These are phyloP conservation scores for Exophiala viscosa DNA, from an alignment of 2,329 filamentous ascomycete genomes.

Conservation along the genomic window DNA sequence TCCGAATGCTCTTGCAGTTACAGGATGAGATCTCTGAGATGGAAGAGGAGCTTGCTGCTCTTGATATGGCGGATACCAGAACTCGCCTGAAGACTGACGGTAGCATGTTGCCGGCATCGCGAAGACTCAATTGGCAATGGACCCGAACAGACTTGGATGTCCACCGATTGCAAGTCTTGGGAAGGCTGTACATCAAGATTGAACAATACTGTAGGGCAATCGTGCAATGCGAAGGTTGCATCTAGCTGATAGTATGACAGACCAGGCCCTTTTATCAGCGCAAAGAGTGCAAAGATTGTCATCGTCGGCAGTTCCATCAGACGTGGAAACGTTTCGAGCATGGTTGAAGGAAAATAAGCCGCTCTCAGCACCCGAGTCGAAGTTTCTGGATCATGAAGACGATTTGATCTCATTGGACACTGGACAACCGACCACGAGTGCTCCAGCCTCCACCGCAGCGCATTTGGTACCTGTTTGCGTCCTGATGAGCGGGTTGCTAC, in stretches of 20 bases:
- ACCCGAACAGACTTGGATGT: constrained; percentile 54
- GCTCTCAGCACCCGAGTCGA: constrained; percentile 49
- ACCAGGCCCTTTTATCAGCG: constrained; percentile 30
- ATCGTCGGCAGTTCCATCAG: constrained; percentile 10
- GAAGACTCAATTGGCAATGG: constrained; percentile 42
- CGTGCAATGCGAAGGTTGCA: neutral
- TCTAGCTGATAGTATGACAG: constrained; percentile 14
- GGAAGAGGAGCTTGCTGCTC: constrained; percentile 68
- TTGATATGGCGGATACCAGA: constrained; percentile 53
- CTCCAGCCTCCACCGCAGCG: constrained; percentile 2
- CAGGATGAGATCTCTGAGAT: constrained; percentile 81
- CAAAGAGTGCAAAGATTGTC: constrained; percentile 21
- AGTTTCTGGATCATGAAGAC: constrained; percentile 49
- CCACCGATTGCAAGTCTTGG: constrained; percentile 52
- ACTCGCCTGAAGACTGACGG: constrained; percentile 32
- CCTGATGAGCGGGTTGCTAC: constrained; percentile 21
- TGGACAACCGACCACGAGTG: neutral
- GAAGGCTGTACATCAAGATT: constrained; percentile 54
- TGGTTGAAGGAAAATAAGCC: constrained; percentile 53
- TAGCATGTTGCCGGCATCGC: constrained; percentile 38
- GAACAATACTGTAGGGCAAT: constrained; percentile 57
- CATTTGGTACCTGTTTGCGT: constrained; percentile 15
- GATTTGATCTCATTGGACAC: constrained; percentile 38
- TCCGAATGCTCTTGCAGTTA: constrained; percentile 74
- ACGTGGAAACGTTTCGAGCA: constrained; percentile 44